Percentiles rank a stretch among this genome's conserved stretches.
Evolutionary conservation across 805 yeast species (phyloP).

Genomic region (Kazachstania bromeliacearum): DNA sequence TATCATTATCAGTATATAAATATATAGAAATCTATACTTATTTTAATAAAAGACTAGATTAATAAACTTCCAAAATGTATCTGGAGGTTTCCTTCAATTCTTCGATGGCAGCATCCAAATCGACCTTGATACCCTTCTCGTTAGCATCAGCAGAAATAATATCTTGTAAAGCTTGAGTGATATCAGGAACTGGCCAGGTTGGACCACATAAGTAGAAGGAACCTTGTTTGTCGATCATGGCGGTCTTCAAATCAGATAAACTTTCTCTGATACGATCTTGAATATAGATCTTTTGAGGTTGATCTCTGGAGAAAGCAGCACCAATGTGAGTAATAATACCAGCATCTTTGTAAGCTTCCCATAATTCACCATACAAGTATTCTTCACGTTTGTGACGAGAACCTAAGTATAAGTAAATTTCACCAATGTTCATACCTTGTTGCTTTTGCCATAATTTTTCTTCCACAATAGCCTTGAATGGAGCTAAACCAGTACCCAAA

Average conservation of each 20-base stretch:
- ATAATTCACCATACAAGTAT: slow-evolving; percentile 89
- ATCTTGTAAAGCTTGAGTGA: slow-evolving; percentile 80
- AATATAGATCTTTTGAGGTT: slow-evolving; percentile 86
- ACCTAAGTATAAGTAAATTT: slow-evolving; percentile 78
- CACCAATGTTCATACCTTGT: slow-evolving; percentile 86
- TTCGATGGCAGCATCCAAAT: slow-evolving; percentile 73
- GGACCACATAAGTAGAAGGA: slow-evolving; percentile 97
- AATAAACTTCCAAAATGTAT: slow-evolving; percentile 89
- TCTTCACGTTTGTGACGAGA: slow-evolving; percentile 94
- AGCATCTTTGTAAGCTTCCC: slow-evolving; percentile 93
- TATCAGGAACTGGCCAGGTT: slow-evolving; percentile 98
- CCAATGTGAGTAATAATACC: slow-evolving; percentile 90
- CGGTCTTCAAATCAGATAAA: slow-evolving; percentile 61
- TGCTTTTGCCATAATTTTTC: slow-evolving; percentile 89
- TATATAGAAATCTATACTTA: not conserved
- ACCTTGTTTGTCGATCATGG: slow-evolving; percentile 71
- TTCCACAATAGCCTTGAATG: slow-evolving; percentile 94
- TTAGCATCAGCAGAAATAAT: slow-evolving; percentile 65
- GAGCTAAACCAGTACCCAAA: slow-evolving; percentile 95
- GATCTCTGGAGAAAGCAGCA: slow-evolving; percentile 97
- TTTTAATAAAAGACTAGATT: slow-evolving; percentile 10
- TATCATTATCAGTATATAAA: not conserved
- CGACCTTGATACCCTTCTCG: slow-evolving; percentile 55
- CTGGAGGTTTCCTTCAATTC: slow-evolving; percentile 88
- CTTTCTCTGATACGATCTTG: slow-evolving; percentile 86